phyloP scores from a whole-genome alignment of 2,329 filamentous ascomycete species.

The Rhynchosporium agropyri region DNA sequence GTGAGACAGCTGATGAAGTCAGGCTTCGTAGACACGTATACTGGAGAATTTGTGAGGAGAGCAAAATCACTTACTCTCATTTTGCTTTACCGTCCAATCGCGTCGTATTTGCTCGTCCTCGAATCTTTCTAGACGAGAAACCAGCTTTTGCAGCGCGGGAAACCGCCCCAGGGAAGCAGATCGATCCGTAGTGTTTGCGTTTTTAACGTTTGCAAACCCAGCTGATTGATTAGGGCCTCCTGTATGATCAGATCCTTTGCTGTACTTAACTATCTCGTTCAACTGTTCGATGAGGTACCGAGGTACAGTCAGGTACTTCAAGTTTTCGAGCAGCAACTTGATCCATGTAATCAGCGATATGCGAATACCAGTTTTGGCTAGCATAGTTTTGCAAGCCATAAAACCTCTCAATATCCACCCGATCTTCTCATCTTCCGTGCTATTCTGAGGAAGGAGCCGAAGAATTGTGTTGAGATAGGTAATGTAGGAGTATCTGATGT shows the following conservation, averaged over 20 bases:
- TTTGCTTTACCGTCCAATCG: neutral
- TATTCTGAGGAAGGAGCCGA: neutral
- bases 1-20: neutral
- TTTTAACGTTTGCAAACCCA: neutral
- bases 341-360: neutral
- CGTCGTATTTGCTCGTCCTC: neutral
- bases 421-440: neutral
- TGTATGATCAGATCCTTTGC: neutral
- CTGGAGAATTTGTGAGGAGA: neutral
- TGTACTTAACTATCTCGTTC: neutral
- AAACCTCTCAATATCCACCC: neutral
- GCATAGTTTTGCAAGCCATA: neutral
- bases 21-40: neutral
- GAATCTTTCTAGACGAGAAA: neutral
- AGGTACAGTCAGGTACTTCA: neutral
- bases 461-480: neutral
- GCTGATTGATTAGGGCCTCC: neutral
- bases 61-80: neutral
- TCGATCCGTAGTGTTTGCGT: neutral
- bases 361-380: neutral
- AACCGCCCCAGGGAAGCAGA: neutral
- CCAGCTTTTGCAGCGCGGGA: neutral
- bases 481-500: neutral
- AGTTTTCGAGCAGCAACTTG: neutral
- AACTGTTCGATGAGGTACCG: neutral